phyloP scores from a whole-genome alignment of 1,284 basidiomycete species.

The Vanrija pseudolonga region DNA sequence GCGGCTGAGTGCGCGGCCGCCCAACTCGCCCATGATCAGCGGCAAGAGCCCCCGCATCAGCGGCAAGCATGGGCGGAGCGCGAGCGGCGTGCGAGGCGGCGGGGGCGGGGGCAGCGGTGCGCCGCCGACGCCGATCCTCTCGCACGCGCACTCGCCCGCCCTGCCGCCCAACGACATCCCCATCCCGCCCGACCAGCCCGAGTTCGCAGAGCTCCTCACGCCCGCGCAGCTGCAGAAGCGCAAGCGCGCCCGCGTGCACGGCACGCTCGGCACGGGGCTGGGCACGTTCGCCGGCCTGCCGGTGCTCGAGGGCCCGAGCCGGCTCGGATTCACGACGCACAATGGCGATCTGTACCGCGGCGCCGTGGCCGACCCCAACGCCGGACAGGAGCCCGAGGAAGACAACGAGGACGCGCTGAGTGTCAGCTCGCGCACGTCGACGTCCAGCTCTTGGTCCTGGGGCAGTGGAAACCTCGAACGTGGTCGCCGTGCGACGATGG shows the following conservation, averaged over 20 bases:
- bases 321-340: conserved; percentile 36
- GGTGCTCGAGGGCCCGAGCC: conserved; percentile 27
- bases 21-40: no score
- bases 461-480: conserved; percentile 35
- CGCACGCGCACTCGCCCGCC: conserved; percentile 5
- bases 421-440: conserved; percentile 18
- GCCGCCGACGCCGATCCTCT: conserved; percentile 4
- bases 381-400: not conserved
- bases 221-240: conserved; percentile 30
- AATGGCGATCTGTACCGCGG: conserved; percentile 46
- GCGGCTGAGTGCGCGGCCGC: no score
- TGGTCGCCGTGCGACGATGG: conserved; percentile 34
- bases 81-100: no score
- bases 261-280: not conserved
- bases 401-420: conserved; percentile 37
- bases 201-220: conserved; percentile 43
- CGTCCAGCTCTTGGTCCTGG: conserved; percentile 29
- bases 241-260: conserved; percentile 6
- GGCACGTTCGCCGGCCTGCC: conserved; percentile 5
- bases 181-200: conserved; percentile 18
- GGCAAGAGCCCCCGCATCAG: no score
- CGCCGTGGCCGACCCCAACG: conserved; percentile 32
- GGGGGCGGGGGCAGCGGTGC: no score
- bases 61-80: no score
- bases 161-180: not conserved